Evolutionary conservation across 192 early-diverging fungal genomes (phyloP), one percentile per base, ranked within the genome.

Genomic region (Coemansia sp.): DNA sequence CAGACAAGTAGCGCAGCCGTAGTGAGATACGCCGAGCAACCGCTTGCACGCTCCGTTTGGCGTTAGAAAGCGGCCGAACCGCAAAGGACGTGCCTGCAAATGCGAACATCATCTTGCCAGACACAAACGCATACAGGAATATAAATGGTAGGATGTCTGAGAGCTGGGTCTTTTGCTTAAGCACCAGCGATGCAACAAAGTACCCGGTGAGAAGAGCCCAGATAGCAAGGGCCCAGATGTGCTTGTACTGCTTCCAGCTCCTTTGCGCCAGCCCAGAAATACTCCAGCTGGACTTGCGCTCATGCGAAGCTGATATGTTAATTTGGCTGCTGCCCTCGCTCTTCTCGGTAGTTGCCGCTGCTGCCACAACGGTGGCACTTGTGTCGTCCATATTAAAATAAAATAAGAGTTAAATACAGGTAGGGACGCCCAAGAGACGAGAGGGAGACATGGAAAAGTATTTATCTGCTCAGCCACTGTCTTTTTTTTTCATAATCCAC

Each of bases 151-250:
- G 70, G 8, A 81, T 52, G 39, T 82, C 61, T 18, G 82, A 78
- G 14, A 83, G 65, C 29, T 77, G 77, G 15, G 74, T 70, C 37
- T 72, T 83, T 32, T 74, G 67, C 27, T 84, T 78, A 35, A 87
- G 63, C 10, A 70, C 72, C 60, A 85, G 64, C 34, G 86, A 75
- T 1, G 83, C 86, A 53, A 90, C 71, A 60, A 87, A 82, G 72
- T 84, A 92, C 35, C 75, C 85, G 7, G 84, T 87, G 9, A 87
- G 12, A 12, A 76, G 46, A 9, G 81, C 18, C 85, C 84, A 89
- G 50, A 83, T 69, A 8, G 35, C 70, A 15, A 84, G 44, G 56
- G 76, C 66, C 53, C 68, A 71, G 17, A 58, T 40, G 1, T 58
- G 3, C 35, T 58, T 57, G 60, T 76, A 48, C 34, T 40, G 33